Base-by-base conservation (phyloP, 768 basidiomycete species). In the Suillus weaverae region DNA sequence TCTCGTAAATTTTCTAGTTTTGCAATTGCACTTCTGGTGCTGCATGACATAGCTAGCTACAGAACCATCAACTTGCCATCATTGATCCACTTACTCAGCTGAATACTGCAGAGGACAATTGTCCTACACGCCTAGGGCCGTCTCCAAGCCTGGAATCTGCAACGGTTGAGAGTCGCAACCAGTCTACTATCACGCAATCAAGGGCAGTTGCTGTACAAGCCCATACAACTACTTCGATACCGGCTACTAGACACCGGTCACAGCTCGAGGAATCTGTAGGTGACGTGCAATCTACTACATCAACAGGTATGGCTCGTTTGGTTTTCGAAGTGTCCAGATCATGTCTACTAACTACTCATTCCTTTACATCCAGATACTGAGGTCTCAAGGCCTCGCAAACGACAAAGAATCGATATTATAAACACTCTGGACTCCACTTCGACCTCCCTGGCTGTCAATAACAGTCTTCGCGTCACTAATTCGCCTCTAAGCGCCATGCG, bases 1-100 rank as follows among this genome's bases (percentile, higher is more conserved):
- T 53, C 48, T 43, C 33, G 66, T 68, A 76, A 72, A 68, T 46
- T 64, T 62, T 35, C 46, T 63, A 39, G 71, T 69, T 41, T 41
- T 3, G 16, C 26, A 30, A 30, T 30, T 63, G 76, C 76, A 60
- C 56, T 65, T 61, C 62, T 67, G 59, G 54, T 55, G 73, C 68
- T 70, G 67, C 68, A 76, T 76, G 74, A 67, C 66, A 67, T 69
- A 62, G 67, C 68, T 62, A 43, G 60, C 64, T 56, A 66, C 66
- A 36, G 50, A 70, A 64, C 69, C 64, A 43, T 68, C 67, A 61
- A 64, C 67, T 73, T 74, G 79, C 72, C 81, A 82, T 83, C 81
- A 91, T 91, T 89, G 87, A 89, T 88, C 81, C 88, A 80, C 76
- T 81, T 80, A 84, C 83, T 73, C 78, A 81, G 74, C 78, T 83